These are phyloP conservation scores for Primulina eburnea DNA, from an alignment of 257 asterid species.

Conservation along the genomic window DNA sequence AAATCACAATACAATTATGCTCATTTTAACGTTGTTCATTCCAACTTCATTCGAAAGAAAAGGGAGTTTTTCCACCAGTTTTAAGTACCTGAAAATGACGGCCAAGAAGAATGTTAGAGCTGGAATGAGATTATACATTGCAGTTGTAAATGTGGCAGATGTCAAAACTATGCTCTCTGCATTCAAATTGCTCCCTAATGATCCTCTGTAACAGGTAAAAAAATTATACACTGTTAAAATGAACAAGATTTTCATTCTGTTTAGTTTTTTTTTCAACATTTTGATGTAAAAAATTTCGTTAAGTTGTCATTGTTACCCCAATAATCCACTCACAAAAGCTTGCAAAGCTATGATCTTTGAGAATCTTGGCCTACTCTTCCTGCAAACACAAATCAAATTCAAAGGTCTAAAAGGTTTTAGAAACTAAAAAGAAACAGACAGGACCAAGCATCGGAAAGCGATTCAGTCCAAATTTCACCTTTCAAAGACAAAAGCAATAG, in stretches of 20 bases:
- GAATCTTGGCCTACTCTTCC: constrained; percentile 47
- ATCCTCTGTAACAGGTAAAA: constrained; percentile 35
- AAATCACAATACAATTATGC: neutral
- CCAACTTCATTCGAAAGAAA: neutral
- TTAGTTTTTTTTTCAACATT: neutral
- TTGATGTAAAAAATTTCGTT: neutral
- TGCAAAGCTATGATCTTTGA: constrained; percentile 46
- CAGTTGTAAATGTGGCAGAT: constrained; percentile 48
- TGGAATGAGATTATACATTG: constrained; percentile 46
- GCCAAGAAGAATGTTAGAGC: constrained; percentile 50
- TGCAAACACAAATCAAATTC: constrained; percentile 21
- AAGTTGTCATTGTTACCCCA: constrained; percentile 37
- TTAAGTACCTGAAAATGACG: constrained; percentile 38
- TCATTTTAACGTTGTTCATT: too few species aligned
- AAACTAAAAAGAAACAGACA: neutral
- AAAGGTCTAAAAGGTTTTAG: neutral
- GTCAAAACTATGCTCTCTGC: constrained; percentile 48
- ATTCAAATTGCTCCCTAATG: constrained; percentile 48
- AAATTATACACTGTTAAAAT: neutral
- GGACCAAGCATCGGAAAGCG: neutral
- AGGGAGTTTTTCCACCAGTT: neutral
- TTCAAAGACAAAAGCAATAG: constrained; percentile 34
- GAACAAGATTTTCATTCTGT: neutral
- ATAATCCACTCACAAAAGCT: constrained; percentile 40
- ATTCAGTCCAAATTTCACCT: constrained; percentile 19